A percentile compares a stretch with the other conserved stretches of the same genome.
phyloP scores from a whole-genome alignment of 495 filamentous ascomycete genomes.

The Aspergillus egyptiacus region DNA sequence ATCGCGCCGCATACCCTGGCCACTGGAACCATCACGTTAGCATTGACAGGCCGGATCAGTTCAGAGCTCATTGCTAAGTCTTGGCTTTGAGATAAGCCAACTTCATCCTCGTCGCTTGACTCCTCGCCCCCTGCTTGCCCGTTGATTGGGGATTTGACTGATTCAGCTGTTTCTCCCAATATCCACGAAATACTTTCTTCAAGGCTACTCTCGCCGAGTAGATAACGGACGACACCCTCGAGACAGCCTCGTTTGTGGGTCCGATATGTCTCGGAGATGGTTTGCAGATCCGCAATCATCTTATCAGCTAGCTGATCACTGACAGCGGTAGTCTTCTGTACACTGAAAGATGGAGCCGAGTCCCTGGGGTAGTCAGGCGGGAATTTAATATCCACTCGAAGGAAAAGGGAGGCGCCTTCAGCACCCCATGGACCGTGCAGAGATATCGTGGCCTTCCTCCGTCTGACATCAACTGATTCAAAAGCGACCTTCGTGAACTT shows the following conservation, averaged over 20 bases:
- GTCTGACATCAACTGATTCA: constrained; percentile 76
- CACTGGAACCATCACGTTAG: constrained; percentile 70
- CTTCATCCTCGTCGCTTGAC: constrained; percentile 85
- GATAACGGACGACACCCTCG: constrained; percentile 74
- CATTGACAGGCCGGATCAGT: constrained; percentile 51
- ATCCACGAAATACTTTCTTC: constrained; percentile 69
- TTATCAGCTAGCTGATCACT: constrained; percentile 59
- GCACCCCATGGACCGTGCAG: constrained; percentile 82
- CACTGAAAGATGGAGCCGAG: constrained; percentile 56
- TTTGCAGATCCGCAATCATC: constrained; percentile 59
- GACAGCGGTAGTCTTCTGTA: constrained; percentile 77
- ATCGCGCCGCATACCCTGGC: constrained; percentile 68
- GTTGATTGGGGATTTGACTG: constrained; percentile 46
- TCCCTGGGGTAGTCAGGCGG: constrained; percentile 68
- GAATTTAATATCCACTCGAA: constrained; percentile 76
- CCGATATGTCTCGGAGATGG: constrained; percentile 64
- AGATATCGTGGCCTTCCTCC: constrained; percentile 65
- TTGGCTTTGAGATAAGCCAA: constrained; percentile 47
- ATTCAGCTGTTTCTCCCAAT: constrained; percentile 41
- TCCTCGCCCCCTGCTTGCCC: constrained; percentile 58
- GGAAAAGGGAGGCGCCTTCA: constrained; percentile 62
- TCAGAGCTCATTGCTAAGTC: constrained; percentile 52
- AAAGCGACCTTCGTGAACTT: constrained; percentile 80
- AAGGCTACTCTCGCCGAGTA: constrained; percentile 75
- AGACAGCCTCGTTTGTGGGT: constrained; percentile 69